Base-by-base conservation (phyloP, 345 rosid species). In the Nasturtium officinale region DNA sequence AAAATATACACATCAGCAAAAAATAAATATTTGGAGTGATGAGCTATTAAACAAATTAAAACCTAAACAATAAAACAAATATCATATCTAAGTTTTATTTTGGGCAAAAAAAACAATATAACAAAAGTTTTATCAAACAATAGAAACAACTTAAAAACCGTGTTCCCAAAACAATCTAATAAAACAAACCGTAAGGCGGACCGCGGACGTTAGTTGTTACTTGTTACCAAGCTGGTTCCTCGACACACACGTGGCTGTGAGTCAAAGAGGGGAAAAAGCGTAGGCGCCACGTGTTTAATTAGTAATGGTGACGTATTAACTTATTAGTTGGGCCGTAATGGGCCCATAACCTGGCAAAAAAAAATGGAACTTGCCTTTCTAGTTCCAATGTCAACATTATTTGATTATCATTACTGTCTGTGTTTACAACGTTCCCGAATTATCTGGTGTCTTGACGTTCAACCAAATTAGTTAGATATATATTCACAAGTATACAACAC, bases 161-260 rank as follows among this genome's bases (percentile, higher is more conserved):
- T 43, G 67, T 61, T 25, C 15, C 23, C 16, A 9, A 16, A 26
- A 42, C 11, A 37, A 37, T 12, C 40, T 9, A 11, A 16, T 8
- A 43, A 21, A 55, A 45, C 10, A 60, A 72, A 64, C 53, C 35
- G 67, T 65, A 21, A 51, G 12, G 20, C 13, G 64, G 23, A 47
- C 10, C 15, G 23, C 26, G 59, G 58, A 52, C 74, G 69, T 68
- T 69, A 25, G 59, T 76, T 55, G 43, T 55, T 46, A 10, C 52
- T 76, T 55, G 43, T 55, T 46, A 10, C 52, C 54, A 32, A 45
- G 54, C 70, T 61, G 43, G 65, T 61, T 76, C 18, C 16, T 25
- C 5, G 47, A 75, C 30, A 1, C 66, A 77, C 82, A 77, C 88
- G 86, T 85, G 86, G 79, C 28, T 32, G 57, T 60, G 32, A 60